Evolutionary conservation across 208 protist genomes (phyloP), one percentile per base, ranked within the genome.

Genomic region (Leishmania guyanensis): DNA sequence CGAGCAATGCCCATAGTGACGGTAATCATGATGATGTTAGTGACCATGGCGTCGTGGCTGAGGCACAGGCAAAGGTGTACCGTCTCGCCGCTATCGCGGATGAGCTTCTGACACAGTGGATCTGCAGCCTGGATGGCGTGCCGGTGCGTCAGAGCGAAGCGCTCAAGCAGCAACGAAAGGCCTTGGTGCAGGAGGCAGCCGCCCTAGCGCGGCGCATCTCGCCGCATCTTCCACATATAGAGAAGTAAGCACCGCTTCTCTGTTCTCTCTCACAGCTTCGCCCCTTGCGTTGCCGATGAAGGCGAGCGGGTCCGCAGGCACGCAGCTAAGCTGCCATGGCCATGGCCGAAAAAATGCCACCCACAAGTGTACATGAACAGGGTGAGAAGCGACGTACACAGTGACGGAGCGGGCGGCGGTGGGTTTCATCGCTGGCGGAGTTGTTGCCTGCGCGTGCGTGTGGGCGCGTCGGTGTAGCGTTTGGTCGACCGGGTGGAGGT

Each of bases 31-130:
- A 75, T 20, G 51, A 5, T 20, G 77, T 64, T 2, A 75, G 14
- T 43, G 39, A 74, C 33, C 43, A 73, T 56, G 65, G 20, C 17
- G 54, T 36, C 17, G 56, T 86, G 6, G 81, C 62, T 16, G 62
- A 87, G 48, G 60, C 88, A 17, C 33, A 73, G n/a, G 62, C 65
- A 17, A 74, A 75, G 43, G 75, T 93, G 66, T 50, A 86, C 29
- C 75, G 66, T n/a, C 80, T 85, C 16, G 89, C 88, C 3, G 65
- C 89, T 29, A 80, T 90, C 62, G 88, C 90, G 17, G 91, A 94
- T 83, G 93, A 96, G 84, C 82, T 94, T 16, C 89, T 96, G 36
- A 95, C 93, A 56, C 90, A 93, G 78, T 92, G 88, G 69, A 85
- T 96, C 17, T 84, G 85, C 20, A 84, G 88, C 56, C 75, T 96